These are phyloP conservation scores for Boechera divaricarpa DNA, from an alignment of 345 rosid species.

Conservation along the genomic window DNA sequence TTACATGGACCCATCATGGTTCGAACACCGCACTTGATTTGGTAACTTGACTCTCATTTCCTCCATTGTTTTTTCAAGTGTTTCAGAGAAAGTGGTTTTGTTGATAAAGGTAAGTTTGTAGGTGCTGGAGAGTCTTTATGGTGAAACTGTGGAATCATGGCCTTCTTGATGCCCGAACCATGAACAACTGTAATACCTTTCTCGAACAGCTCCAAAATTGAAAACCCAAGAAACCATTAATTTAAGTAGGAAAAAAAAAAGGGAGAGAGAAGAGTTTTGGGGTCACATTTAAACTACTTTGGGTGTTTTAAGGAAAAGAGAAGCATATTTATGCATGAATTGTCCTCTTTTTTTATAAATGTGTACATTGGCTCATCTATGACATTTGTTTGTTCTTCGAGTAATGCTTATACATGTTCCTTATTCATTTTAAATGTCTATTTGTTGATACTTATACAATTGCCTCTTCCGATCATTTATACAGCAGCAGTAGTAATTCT, in stretches of 20 bases:
- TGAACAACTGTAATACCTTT: slow-evolving; percentile 83
- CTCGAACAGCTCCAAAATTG: slow-evolving; percentile 55
- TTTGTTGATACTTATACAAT: too few species aligned
- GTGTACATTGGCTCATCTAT: slow-evolving; percentile 31
- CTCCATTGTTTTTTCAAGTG: slow-evolving; percentile 5
- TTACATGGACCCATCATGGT: slow-evolving; percentile 76
- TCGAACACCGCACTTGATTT: slow-evolving; percentile 64
- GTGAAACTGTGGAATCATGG: slow-evolving; percentile 98
- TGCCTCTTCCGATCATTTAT: too few species aligned
- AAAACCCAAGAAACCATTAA: slow-evolving; percentile 40
- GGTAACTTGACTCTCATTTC: slow-evolving; percentile 53
- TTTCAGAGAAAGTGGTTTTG: slow-evolving; percentile 8
- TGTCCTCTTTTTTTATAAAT: background rate
- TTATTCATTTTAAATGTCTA: background rate
- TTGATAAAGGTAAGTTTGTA: slow-evolving; percentile 41
- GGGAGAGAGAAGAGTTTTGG: slow-evolving; percentile 26
- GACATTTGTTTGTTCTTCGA: slow-evolving; percentile 2
- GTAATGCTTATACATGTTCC: slow-evolving; percentile 6
- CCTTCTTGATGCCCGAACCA: slow-evolving; percentile 78
- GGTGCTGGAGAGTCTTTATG: slow-evolving; percentile 98
- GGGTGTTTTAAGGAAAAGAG: slow-evolving; percentile 14
- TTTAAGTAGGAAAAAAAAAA: slow-evolving; percentile 21
- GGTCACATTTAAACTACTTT: slow-evolving; percentile 3
- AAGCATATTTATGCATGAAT: slow-evolving; percentile 12
- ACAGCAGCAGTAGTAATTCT: too few species aligned